Conservation (phyloP, 1,284 basidiomycete species). For the Ustilago esculenta region DNA sequence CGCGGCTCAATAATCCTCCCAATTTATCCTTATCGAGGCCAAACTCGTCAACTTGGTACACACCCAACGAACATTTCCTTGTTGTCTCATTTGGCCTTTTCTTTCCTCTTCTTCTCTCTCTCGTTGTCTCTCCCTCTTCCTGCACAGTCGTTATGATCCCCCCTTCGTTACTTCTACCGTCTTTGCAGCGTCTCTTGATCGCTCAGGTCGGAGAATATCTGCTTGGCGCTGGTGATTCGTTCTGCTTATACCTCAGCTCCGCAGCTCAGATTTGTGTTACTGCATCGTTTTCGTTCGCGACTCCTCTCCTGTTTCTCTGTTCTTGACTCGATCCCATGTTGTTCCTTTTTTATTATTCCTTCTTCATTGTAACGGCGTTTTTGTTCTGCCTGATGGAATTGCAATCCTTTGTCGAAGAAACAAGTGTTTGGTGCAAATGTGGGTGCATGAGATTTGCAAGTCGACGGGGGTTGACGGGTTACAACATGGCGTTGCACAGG, state of each 20-base stretch:
- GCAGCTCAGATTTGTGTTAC: conserved; percentile 1
- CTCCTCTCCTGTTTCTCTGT: neutral
- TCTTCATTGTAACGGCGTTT: conserved; percentile 39
- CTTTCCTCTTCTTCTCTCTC: neutral
- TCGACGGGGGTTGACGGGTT: too few species aligned
- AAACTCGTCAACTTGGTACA: neutral
- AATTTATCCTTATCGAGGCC: conserved; percentile 11
- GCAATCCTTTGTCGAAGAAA: conserved; percentile 10
- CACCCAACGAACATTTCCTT: conserved; percentile 28
- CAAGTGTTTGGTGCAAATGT: too few species aligned
- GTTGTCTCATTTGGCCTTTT: neutral
- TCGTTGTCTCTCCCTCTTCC: neutral
- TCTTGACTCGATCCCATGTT: neutral
- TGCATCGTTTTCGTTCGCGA: neutral
- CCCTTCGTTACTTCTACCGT: conserved; percentile 2
- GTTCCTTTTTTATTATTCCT: neutral
- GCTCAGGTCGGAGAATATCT: neutral
- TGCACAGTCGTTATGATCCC: conserved; percentile 5
- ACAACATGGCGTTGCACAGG: neutral
- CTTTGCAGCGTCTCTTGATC: neutral
- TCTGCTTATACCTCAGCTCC: conserved; percentile 32
- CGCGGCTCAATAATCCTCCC: neutral
- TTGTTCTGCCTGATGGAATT: conserved; percentile 18
- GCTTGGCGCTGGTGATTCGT: neutral
- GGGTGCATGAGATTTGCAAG: too few species aligned